phyloP scores from a whole-genome alignment of 2,329 filamentous ascomycete genomes.

The Pseudogymnoascus sp. region DNA sequence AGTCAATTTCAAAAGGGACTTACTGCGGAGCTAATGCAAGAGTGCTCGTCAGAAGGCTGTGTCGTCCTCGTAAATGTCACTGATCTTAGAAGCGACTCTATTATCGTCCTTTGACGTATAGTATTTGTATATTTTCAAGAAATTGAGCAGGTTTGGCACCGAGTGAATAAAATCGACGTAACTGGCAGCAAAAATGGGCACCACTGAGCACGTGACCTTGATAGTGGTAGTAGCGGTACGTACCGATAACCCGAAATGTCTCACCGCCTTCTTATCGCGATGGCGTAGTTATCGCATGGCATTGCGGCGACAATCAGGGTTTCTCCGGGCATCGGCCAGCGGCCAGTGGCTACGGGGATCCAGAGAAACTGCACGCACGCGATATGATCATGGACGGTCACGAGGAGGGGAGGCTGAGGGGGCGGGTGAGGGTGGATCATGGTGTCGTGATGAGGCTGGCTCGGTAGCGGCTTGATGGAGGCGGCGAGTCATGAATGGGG shows the following conservation, averaged over 20 bases:
- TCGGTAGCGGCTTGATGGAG: background rate
- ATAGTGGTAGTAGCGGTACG: too few species aligned
- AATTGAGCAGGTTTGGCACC: background rate
- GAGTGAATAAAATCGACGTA: background rate
- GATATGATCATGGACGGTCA: background rate
- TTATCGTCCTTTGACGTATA: too few species aligned
- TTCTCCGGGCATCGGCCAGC: background rate
- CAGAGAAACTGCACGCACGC: background rate
- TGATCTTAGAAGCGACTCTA: too few species aligned
- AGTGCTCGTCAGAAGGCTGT: too few species aligned
- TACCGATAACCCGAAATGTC: background rate
- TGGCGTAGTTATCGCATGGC: background rate
- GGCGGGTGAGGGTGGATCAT: background rate
- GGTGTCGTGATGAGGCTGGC: background rate
- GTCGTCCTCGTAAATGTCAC: too few species aligned
- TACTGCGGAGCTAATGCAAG: too few species aligned
- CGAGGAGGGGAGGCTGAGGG: background rate
- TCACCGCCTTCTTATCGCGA: slow-evolving; percentile 5
- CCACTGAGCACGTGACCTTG: too few species aligned
- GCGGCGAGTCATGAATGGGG: background rate
- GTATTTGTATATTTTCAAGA: background rate
- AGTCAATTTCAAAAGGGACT: too few species aligned
- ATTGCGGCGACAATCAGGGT: background rate
- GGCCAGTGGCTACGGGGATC: background rate
- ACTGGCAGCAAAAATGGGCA: background rate